These are phyloP conservation scores for Circinella umbellata DNA, from an alignment of 371 early-diverging fungal species.

Conservation along the genomic window DNA sequence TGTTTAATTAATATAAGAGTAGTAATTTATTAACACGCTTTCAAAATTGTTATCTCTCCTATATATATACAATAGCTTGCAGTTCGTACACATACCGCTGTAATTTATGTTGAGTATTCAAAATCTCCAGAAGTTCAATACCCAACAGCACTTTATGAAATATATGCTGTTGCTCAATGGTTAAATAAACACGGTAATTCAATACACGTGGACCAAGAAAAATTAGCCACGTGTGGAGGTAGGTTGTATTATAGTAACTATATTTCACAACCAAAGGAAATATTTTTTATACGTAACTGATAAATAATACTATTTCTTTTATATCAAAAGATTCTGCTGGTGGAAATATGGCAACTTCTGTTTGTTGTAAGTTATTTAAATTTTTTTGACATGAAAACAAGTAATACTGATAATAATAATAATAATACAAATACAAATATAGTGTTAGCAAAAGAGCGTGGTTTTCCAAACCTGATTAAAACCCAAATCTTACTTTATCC, in stretches of 20 bases:
- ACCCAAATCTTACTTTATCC: slow-evolving; percentile 43
- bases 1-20: no score
- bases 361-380: slow-evolving; percentile 16
- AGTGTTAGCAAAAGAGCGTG: slow-evolving; percentile 37
- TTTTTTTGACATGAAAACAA: neutral
- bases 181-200: slow-evolving; percentile 6
- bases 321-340: slow-evolving; percentile 21
- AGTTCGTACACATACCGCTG: slow-evolving; percentile 5
- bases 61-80: slow-evolving; percentile 2
- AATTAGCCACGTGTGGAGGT: slow-evolving; percentile 21
- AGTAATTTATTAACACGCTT: no score
- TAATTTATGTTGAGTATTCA: slow-evolving; percentile 20
- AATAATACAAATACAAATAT: neutral
- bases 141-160: slow-evolving; percentile 18
- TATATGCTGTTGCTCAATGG: slow-evolving; percentile 16
- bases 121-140: slow-evolving; percentile 19
- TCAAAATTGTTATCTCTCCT: no score
- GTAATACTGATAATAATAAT: neutral
- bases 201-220: slow-evolving; percentile 14
- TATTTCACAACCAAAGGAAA: no score
- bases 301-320: no score
- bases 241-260: no score
- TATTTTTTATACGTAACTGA: no score
- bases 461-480: slow-evolving; percentile 16
- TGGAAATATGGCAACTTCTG: slow-evolving; percentile 24